Base-by-base conservation (phyloP, 345 rosid species). In the Eucalyptus pauciflora region DNA sequence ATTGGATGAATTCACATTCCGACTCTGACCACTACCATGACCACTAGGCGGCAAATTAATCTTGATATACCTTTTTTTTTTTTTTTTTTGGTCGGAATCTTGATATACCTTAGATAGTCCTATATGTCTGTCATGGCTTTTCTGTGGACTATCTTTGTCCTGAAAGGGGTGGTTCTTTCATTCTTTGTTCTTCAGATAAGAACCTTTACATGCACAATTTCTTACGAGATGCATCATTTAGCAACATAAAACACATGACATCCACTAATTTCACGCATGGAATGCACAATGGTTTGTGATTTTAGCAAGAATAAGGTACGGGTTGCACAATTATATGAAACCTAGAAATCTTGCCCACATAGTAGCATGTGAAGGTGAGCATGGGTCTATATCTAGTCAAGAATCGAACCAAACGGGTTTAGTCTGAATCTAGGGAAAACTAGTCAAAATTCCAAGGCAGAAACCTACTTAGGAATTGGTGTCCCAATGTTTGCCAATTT, bases 341-440 rank as follows among this genome's bases (percentile, higher is more conserved):
- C 25, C 7, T 37, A 37, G 20, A 33, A 69, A 37, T 37, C 46
- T 18, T 3, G 46, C 76, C 76, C 18, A 7, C 10, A n/a, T 7
- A 7, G 16, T 64, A 29, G 4, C 1, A 29, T 6, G 15, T 20
- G 37, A 2, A 43, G 5, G 83, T 18, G 83, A 20, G 46, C 8
- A 76, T 33, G 24, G 25, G 4, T 69, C 4, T 5, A 4, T 5
- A 4, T 33, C 81, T 33, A 17, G 7, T 3, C 25, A 5, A 0
- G 31, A 60, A 62, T 0, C 17, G 4, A n/a, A 24, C 64, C 3
- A 25, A 25, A 58, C 22, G 3, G 3, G 1, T 67, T 15, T 0
- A 4, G 3, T 15, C 0, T 37, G 6, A 16, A 15, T 67, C 4
- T 67, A 67, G 12, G 41, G 1, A 54, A 22, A 54, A 25, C 29